Percentiles rank a stretch among this genome's conserved stretches.
phyloP scores from a whole-genome alignment of 2,329 filamentous ascomycete genomes.

The Zarea fungicola region DNA sequence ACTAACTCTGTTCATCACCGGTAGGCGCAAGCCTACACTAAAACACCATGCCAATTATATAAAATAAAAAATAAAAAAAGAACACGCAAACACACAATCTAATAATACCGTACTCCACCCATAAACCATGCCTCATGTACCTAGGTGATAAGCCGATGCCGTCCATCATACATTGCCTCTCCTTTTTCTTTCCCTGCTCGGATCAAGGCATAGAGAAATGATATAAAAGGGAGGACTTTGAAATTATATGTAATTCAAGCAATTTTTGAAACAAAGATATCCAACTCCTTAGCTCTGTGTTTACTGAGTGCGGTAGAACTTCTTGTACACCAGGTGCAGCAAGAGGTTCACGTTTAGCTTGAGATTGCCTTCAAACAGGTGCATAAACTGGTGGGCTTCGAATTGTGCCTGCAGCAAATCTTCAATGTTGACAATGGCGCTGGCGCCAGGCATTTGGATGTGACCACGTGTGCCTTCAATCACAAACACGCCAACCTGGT shows the following conservation, averaged over 20 bases:
- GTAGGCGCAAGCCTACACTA: too few relatives aligned
- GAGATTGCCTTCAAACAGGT: conserved; percentile 79
- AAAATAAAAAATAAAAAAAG: conserved; percentile 1
- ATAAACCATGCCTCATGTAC: neutral
- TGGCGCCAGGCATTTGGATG: conserved; percentile 94
- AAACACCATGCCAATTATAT: neutral
- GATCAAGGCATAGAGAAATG: neutral
- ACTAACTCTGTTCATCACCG: too few relatives aligned
- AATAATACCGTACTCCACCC: conserved; percentile 1
- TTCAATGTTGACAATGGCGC: conserved; percentile 82
- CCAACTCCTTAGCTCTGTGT: neutral
- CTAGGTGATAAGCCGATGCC: neutral
- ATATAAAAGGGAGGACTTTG: neutral
- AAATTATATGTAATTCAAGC: conserved; percentile 10
- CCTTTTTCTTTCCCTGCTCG: neutral
- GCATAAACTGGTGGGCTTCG: conserved; percentile 94
- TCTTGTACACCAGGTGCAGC: conserved; percentile 96
- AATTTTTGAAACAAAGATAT: neutral
- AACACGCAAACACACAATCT: neutral
- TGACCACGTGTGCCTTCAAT: conserved; percentile 86
- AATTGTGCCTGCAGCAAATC: conserved; percentile 95
- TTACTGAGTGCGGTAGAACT: conserved; percentile 80
- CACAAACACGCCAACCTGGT: conserved; percentile 89
- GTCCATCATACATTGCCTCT: conserved; percentile 5
- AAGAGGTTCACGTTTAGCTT: conserved; percentile 94